Conservation (phyloP, 352 stramenopile genomes). For the Pythium vanterpoolii region DNA sequence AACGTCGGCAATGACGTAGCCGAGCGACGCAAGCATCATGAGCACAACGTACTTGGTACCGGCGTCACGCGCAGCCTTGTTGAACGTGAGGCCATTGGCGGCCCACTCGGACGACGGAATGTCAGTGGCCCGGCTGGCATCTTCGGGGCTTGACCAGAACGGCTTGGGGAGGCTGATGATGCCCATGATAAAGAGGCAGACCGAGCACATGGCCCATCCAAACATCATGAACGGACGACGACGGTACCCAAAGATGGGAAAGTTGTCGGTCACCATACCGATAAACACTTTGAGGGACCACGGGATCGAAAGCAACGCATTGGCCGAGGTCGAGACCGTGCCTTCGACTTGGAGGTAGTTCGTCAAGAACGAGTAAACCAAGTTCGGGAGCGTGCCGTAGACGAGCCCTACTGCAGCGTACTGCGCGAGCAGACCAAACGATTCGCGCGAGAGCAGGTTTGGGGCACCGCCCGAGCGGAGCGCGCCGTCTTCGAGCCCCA, state of each 20-base stretch:
- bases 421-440: slow-evolving; percentile 28
- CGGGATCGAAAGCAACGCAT: slow-evolving; percentile 26
- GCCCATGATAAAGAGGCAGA: slow-evolving; percentile 28
- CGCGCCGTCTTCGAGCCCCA: slow-evolving; percentile 16
- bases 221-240: slow-evolving; percentile 38
- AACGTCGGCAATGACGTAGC: slow-evolving; percentile 34
- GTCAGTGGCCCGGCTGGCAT: background rate
- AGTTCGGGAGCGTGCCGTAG: slow-evolving; percentile 27
- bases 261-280: slow-evolving; percentile 33
- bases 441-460: slow-evolving; percentile 25
- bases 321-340: slow-evolving; percentile 22
- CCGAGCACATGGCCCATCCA: slow-evolving; percentile 25
- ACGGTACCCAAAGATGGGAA: slow-evolving; percentile 35
- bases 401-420: slow-evolving; percentile 29
- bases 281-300: slow-evolving; percentile 42
- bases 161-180: slow-evolving; percentile 22
- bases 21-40: slow-evolving; percentile 30
- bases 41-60: slow-evolving; percentile 28
- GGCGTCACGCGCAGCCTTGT: slow-evolving; percentile 21
- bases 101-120: slow-evolving; percentile 10
- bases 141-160: slow-evolving; percentile 20
- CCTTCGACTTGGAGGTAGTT: slow-evolving; percentile 30
- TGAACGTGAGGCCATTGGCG: slow-evolving; percentile 13
- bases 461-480: slow-evolving; percentile 22
- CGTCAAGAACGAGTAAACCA: slow-evolving; percentile 29